Percentiles rank a stretch among this genome's conserved stretches.
Evolutionary conservation across 1,139 yeast species (phyloP).

Genomic region (Sugiyamaella paludigena): DNA sequence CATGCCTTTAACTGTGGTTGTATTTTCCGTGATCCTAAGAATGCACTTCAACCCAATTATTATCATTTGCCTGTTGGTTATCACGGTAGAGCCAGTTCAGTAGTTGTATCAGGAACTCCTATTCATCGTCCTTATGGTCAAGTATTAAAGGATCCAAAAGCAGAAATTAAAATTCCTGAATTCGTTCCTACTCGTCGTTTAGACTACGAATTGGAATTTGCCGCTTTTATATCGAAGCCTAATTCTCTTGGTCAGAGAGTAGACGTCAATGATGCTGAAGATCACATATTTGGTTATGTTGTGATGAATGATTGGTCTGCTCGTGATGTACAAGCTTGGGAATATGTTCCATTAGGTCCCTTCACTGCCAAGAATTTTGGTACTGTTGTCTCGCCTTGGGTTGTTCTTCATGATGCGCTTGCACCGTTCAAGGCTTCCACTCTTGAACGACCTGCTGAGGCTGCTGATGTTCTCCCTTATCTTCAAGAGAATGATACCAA

Average conservation of each 20-base stretch:
- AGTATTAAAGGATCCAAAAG: conserved; percentile 19
- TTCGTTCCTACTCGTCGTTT: conserved; percentile 23
- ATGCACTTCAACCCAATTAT: conserved; percentile 31
- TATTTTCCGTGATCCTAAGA: conserved; percentile 27
- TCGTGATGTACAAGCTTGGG: conserved; percentile 33
- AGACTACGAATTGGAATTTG: conserved; percentile 32
- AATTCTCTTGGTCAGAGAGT: conserved; percentile 26
- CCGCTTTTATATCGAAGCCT: conserved; percentile 26
- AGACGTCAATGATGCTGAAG: conserved; percentile 26
- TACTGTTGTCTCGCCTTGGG: conserved; percentile 32
- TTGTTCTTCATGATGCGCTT: conserved; percentile 30
- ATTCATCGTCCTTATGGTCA: conserved; percentile 32
- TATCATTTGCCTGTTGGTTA: conserved; percentile 32
- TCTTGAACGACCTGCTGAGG: conserved; percentile 19
- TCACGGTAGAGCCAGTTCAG: conserved; percentile 32
- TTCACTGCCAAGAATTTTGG: conserved; percentile 32
- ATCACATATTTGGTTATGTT: conserved; percentile 32
- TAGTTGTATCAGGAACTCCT: conserved; percentile 31
- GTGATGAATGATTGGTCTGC: conserved; percentile 34
- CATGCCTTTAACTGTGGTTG: conserved; percentile 32
- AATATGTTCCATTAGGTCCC: conserved; percentile 33
- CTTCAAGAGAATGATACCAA: conserved; percentile 20
- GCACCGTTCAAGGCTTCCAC: conserved; percentile 20
- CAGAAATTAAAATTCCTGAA: conserved; percentile 19
- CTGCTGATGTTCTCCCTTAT: conserved; percentile 21